Conservation (phyloP, 164 flowering plant species). For the Cinnamomum chago region DNA sequence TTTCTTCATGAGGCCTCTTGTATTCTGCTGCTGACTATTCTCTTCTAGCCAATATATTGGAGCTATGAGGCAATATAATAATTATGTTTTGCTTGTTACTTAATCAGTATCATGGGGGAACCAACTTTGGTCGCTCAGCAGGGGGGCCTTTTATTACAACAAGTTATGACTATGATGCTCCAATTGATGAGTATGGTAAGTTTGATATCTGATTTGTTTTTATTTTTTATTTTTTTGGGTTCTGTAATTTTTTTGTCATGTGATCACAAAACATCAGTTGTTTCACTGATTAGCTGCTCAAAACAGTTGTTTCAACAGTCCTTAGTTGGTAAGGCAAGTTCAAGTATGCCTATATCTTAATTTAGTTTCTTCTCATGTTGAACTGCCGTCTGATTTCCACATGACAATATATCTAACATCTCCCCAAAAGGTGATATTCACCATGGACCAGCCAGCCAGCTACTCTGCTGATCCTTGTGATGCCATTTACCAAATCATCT, state of each 20-base stretch:
- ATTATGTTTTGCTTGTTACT: slow-evolving; percentile 9
- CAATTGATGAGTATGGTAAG: slow-evolving; percentile 94
- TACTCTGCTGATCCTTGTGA: too few relatives aligned
- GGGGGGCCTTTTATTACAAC: slow-evolving; percentile 95
- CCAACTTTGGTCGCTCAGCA: slow-evolving; percentile 79
- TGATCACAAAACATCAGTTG: too few relatives aligned
- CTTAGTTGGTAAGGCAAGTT: too few relatives aligned
- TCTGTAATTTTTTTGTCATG: too few relatives aligned
- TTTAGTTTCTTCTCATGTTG: too few relatives aligned
- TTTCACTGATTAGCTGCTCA: too few relatives aligned
- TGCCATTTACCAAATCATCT: too few relatives aligned
- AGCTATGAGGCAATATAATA: background rate
- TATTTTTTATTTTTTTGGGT: background rate
- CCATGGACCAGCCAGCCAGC: too few relatives aligned
- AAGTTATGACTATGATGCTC: slow-evolving; percentile 97
- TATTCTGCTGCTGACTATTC: background rate
- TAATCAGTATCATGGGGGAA: slow-evolving; percentile 92
- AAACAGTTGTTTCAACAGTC: too few relatives aligned
- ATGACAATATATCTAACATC: too few relatives aligned
- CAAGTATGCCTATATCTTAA: background rate
- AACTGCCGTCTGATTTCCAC: too few relatives aligned
- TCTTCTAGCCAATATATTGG: background rate
- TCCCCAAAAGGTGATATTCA: too few relatives aligned
- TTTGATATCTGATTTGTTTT: slow-evolving; percentile 3
- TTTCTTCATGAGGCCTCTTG: slow-evolving; percentile 3